These are phyloP conservation scores for Dictyostelium brefeldianum DNA, from an alignment of 78 protist species.

Conservation along the genomic window DNA sequence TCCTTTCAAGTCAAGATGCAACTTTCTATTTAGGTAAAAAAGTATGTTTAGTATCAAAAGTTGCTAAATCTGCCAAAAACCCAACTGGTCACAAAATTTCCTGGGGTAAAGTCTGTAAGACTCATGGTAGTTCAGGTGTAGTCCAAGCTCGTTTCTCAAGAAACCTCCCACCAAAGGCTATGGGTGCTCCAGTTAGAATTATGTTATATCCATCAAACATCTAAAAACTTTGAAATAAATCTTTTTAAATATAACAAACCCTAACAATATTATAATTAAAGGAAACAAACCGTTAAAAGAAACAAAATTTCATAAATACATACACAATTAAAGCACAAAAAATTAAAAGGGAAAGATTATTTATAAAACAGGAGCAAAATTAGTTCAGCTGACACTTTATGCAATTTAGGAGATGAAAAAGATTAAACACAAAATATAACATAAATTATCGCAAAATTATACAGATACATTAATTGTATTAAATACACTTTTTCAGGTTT, in stretches of 20 bases:
- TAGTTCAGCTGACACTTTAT: too few relatives aligned
- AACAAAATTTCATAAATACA: too few relatives aligned
- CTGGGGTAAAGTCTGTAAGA: conserved; percentile 96
- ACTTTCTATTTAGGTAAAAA: conserved; percentile 96
- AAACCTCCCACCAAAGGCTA: conserved; percentile 95
- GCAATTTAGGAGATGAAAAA: too few relatives aligned
- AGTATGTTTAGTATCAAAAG: conserved; percentile 92
- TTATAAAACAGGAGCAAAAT: too few relatives aligned
- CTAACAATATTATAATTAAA: neutral
- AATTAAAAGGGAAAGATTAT: too few relatives aligned
- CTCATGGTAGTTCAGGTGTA: conserved; percentile 98
- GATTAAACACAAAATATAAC: too few relatives aligned
- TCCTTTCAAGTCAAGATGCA: conserved; percentile 84
- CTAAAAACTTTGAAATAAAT: conserved; percentile 87
- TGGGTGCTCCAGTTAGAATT: conserved; percentile 95
- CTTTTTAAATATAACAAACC: neutral
- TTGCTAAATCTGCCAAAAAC: conserved; percentile 64
- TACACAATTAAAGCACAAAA: too few relatives aligned
- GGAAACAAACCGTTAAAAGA: neutral
- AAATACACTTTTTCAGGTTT: too few relatives aligned
- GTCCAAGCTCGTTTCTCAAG: conserved; percentile 96
- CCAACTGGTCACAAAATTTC: conserved; percentile 79
- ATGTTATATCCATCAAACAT: conserved; percentile 95
- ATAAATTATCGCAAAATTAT: too few relatives aligned
- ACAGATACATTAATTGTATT: too few relatives aligned